Percentiles rank a stretch among this genome's conserved stretches.
Evolutionary conservation across 441 rosid genomes (phyloP).

Genomic region (Euphorbia schlechtendalii): DNA sequence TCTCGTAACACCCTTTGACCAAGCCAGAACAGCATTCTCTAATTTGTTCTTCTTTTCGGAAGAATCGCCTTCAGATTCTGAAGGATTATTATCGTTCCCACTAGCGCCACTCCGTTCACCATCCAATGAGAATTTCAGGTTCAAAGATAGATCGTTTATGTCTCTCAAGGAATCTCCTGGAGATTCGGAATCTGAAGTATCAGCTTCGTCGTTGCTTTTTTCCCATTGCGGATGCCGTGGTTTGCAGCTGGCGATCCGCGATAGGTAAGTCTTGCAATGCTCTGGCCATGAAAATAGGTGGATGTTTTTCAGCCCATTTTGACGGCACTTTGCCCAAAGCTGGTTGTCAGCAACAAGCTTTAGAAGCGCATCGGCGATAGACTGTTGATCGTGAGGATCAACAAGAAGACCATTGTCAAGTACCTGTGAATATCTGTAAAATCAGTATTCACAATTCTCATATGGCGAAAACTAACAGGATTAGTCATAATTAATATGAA

Average conservation of each 20-base stretch:
- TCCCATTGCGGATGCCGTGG: constrained; percentile 90
- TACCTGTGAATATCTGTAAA: constrained; percentile 38
- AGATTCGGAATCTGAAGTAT: constrained; percentile 52
- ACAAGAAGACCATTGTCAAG: constrained; percentile 88
- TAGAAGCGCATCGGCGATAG: constrained; percentile 78
- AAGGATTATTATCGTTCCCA: constrained; percentile 32
- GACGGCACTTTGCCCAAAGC: constrained; percentile 81
- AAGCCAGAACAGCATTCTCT: constrained; percentile 48
- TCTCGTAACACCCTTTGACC: constrained; percentile 40
- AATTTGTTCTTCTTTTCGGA: constrained; percentile 33
- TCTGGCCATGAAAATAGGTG: constrained; percentile 89
- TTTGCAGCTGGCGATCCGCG: constrained; percentile 69
- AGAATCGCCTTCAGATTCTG: constrained; percentile 49
- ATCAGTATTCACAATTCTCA: constrained; percentile 1
- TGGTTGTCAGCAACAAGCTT: constrained; percentile 82
- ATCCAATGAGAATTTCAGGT: constrained; percentile 62
- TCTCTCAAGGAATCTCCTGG: constrained; percentile 81
- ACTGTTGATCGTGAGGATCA: constrained; percentile 87
- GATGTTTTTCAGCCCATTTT: constrained; percentile 77
- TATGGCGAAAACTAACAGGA: not conserved
- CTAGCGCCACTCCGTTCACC: constrained; percentile 57
- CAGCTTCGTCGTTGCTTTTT: constrained; percentile 36
- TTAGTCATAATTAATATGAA: not conserved
- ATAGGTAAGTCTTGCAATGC: constrained; percentile 71
- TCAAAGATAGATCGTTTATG: constrained; percentile 71